These are phyloP conservation scores for Knoxdaviesia proteae DNA, from an alignment of 2,329 filamentous ascomycete genomes.

Conservation along the genomic window DNA sequence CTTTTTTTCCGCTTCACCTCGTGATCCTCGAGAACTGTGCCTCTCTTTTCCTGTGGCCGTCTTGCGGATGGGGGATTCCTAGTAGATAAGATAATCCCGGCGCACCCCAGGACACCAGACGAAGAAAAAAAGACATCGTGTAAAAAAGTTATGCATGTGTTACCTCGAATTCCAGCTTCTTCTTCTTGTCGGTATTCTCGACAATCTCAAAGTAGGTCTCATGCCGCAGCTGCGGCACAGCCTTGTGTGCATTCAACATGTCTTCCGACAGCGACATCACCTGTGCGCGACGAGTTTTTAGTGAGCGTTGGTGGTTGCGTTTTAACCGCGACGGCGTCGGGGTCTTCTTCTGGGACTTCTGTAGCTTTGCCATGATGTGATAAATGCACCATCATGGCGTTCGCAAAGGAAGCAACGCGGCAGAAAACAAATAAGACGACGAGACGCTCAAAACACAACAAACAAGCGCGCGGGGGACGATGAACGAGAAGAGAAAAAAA, in stretches of 20 bases:
- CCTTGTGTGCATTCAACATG: conserved; percentile 16
- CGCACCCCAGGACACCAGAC: too few species aligned
- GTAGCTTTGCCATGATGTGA: background rate
- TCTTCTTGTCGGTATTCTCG: conserved; percentile 42
- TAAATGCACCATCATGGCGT: background rate
- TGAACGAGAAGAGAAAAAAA: background rate
- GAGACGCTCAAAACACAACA: background rate
- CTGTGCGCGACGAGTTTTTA: too few species aligned
- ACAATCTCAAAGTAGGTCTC: conserved; percentile 43
- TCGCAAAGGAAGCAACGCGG: background rate
- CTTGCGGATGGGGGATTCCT: too few species aligned
- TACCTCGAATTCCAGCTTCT: conserved; percentile 43
- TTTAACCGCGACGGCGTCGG: background rate
- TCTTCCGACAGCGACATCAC: background rate
- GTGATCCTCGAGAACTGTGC: too few species aligned
- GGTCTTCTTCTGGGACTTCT: background rate
- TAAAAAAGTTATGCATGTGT: background rate
- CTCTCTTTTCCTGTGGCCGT: too few species aligned
- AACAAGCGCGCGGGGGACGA: background rate
- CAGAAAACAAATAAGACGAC: background rate
- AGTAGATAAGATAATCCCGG: too few species aligned
- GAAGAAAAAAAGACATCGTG: background rate
- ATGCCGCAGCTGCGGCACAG: conserved; percentile 29
- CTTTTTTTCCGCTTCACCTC: too few species aligned
- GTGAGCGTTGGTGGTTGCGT: too few species aligned